Base-by-base conservation (phyloP, 164 flowering plant genomes). In the Kingdonia uniflora region DNA sequence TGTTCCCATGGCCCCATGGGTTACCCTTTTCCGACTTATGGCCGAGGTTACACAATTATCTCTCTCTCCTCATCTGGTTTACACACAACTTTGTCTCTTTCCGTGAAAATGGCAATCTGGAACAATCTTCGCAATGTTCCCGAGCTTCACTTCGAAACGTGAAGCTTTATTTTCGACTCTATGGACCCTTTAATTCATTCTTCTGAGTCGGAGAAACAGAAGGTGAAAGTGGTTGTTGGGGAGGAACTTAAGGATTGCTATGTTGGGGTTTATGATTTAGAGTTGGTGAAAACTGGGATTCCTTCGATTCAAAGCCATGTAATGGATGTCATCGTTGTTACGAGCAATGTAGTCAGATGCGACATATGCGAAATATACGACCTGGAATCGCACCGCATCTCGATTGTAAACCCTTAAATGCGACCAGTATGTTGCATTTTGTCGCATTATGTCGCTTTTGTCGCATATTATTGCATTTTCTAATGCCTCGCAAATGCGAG, bases 241-340 rank as follows among this genome's bases (percentile, higher is more conserved):
- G 79, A 81, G 58, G 68, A 66, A 58, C 74, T 94, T 19, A 65
- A 85, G 45, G 84, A 81, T 55, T 59, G 71, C 66, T 89, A 79
- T 42, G 54, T 83, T 10, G 99, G 99, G 3, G 58, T 94, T 26
- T 81, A 80, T 43, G 94, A 84, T 51, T 57, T 61, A 23, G 71
- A 73, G 47, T 73, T 77, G 15, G 60, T 71, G 13, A 78, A 69
- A 47, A 58, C 80, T 10, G 66, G 57, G n/a, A 50, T 82, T 50
- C 62, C 84, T 13, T 11, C 61, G 0, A 46, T 19, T 0, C 89
- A 82, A 59, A 70, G 80, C 2, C 68, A 67, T n/a, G 65, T 66
- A 3, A 94, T 90, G 2, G 81, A 78, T 58, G 73, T 78, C 6
- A 79, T 83, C 29, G 88, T 80, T 37, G 38, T 45, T 11, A 80